These are phyloP conservation scores for Naganishia friedmannii DNA, from an alignment of 768 basidiomycete species.

Conservation along the genomic window DNA sequence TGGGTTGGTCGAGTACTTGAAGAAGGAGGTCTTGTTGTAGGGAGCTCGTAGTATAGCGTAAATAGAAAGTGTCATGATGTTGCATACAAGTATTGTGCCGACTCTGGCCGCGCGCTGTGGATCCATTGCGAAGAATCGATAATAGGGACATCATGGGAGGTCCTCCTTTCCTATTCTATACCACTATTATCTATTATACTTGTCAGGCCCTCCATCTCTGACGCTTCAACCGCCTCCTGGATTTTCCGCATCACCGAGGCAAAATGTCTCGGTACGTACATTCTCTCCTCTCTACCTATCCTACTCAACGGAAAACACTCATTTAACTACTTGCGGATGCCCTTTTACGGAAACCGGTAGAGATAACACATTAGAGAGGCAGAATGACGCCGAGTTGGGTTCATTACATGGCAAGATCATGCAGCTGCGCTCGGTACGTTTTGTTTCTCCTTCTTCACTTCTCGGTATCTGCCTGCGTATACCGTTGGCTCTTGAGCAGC, in stretches of 20 bases:
- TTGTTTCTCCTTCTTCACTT: too few relatives aligned
- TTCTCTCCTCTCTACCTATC: too few relatives aligned
- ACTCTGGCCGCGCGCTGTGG: not conserved
- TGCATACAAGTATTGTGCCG: too few relatives aligned
- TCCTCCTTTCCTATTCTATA: not conserved
- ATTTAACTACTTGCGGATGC: too few relatives aligned
- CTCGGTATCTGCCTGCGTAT: too few relatives aligned
- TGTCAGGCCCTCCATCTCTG: not conserved
- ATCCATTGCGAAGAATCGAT: too few relatives aligned
- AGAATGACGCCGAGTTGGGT: constrained; percentile 50
- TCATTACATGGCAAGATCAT: constrained; percentile 51
- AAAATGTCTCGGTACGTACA: constrained; percentile 14
- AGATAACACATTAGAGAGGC: constrained; percentile 50
- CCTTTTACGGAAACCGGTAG: not conserved
- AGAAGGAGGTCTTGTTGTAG: constrained; percentile 35
- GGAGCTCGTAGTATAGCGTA: not conserved
- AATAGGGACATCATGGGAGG: too few relatives aligned
- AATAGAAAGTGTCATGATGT: not conserved
- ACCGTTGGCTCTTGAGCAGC: too few relatives aligned
- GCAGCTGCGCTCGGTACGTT: constrained; percentile 45
- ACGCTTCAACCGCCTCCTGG: not conserved
- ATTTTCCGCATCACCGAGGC: too few relatives aligned
- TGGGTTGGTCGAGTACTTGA: constrained; percentile 65
- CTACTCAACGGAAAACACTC: too few relatives aligned
- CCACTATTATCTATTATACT: not conserved